phyloP scores from a whole-genome alignment of 768 basidiomycete genomes.

The Termitomyces sp. region DNA sequence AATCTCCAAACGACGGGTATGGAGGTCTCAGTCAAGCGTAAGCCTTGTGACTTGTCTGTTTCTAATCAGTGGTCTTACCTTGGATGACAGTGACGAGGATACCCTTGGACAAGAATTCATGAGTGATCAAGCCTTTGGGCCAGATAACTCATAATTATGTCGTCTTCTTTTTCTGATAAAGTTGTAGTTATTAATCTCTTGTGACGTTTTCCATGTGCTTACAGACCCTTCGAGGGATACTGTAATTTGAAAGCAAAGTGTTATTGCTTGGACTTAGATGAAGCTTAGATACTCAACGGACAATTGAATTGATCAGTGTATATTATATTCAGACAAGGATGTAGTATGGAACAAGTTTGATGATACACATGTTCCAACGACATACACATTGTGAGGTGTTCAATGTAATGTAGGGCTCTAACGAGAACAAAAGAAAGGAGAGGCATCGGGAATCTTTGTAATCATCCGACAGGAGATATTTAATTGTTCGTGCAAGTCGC shows the following conservation, averaged over 20 bases:
- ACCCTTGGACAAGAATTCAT: constrained; percentile 24
- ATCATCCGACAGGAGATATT: no score
- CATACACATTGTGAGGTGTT: neutral
- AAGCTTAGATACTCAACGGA: neutral
- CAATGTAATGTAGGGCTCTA: no score
- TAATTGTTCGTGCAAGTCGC: no score
- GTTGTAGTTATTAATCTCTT: neutral
- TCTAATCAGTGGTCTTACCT: neutral
- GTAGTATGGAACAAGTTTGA: neutral
- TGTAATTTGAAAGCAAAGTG: neutral
- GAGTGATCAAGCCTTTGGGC: constrained; percentile 28
- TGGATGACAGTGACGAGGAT: constrained; percentile 18
- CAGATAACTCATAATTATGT: constrained; percentile 12
- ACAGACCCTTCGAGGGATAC: neutral
- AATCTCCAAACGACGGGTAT: constrained; percentile 68
- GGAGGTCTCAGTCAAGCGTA: constrained; percentile 35
- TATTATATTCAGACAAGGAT: no score
- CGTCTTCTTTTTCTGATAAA: neutral
- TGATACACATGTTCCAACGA: no score
- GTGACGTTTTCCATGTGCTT: neutral
- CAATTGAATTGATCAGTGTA: neutral
- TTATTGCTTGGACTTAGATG: neutral
- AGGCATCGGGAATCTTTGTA: neutral
- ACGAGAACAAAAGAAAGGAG: neutral
- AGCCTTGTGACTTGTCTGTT: constrained; percentile 8